phyloP scores from a whole-genome alignment of 2,329 filamentous ascomycete genomes.

The Microcyclosporella mali region DNA sequence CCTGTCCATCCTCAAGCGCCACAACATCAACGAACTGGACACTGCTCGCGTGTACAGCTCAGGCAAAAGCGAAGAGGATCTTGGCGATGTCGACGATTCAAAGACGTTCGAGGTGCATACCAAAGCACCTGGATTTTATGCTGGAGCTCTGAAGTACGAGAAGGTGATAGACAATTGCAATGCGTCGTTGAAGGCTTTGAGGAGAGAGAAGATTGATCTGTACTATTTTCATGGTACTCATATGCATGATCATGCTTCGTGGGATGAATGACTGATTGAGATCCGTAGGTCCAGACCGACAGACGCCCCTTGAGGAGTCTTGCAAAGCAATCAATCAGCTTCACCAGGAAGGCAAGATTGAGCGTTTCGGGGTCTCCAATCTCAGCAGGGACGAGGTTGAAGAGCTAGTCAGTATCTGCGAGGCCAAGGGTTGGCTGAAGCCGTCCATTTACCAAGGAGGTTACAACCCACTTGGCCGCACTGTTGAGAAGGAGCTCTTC shows the following conservation, averaged over 20 bases:
- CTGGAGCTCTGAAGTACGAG: conserved; percentile 21
- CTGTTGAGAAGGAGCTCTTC: conserved; percentile 35
- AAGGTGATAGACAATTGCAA: conserved; percentile 23
- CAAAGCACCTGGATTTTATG: conserved; percentile 27
- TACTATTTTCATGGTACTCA: conserved; percentile 37
- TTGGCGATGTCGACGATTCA: conserved; percentile 31
- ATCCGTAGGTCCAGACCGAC: conserved; percentile 35
- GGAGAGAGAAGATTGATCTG: conserved; percentile 29
- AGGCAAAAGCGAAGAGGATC: conserved; percentile 37
- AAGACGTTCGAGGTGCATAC: conserved; percentile 23
- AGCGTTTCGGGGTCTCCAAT: conserved; percentile 43
- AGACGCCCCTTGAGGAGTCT: conserved; percentile 42
- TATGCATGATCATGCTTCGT: no score
- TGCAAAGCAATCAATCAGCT: conserved; percentile 44
- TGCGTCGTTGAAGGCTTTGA: conserved; percentile 24
- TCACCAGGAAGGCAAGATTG: conserved; percentile 42
- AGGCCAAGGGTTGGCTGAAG: conserved; percentile 36
- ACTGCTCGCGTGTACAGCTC: conserved; percentile 36
- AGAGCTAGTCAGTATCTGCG: conserved; percentile 40
- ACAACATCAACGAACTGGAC: conserved; percentile 33
- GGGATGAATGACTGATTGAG: no score
- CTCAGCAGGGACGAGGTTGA: conserved; percentile 44
- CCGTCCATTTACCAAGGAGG: conserved; percentile 45
- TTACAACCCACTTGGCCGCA: conserved; percentile 37
- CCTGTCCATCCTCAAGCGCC: conserved; percentile 27